A percentile compares a stretch with the other conserved stretches of the same genome.
Evolutionary conservation across 805 yeast genomes (phyloP).

Genomic region (Pichia cephalocereana): DNA sequence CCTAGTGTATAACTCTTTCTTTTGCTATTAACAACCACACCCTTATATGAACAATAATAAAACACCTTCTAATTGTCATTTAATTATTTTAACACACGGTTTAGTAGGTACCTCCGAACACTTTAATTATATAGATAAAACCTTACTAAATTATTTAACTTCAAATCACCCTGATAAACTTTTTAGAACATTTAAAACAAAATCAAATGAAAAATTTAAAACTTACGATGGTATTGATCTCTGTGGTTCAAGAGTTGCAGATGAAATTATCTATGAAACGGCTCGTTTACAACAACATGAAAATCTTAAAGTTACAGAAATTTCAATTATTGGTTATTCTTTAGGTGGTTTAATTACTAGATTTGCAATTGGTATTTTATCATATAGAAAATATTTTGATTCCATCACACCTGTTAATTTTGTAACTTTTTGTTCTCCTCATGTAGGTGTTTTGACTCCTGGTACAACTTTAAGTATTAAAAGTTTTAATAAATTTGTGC

Average conservation of each 20-base stretch:
- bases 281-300: slow-evolving; percentile 5
- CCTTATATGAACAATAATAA: background rate
- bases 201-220: slow-evolving; percentile 58
- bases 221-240: slow-evolving; percentile 86
- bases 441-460: slow-evolving; percentile 58
- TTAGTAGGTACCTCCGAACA: slow-evolving; percentile 75
- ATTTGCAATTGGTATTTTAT: slow-evolving; percentile 67
- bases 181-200: slow-evolving; percentile 39
- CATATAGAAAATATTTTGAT: slow-evolving; percentile 43
- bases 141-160: slow-evolving; percentile 21
- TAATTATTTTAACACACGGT: slow-evolving; percentile 50
- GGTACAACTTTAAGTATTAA: slow-evolving; percentile 41
- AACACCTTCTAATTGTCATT: slow-evolving; percentile 32
- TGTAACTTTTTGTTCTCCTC: slow-evolving; percentile 61
- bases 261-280: slow-evolving; percentile 46
- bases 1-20: too few relatives aligned
- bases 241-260: slow-evolving; percentile 67
- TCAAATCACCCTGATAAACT: slow-evolving; percentile 19
- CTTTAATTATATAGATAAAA: slow-evolving; percentile 45
- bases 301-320: slow-evolving; percentile 38
- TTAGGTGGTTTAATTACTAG: slow-evolving; percentile 81
- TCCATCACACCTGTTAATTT: slow-evolving; percentile 48
- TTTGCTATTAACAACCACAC: too few relatives aligned
- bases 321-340: slow-evolving; percentile 81
- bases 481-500: slow-evolving; percentile 55